Evolutionary conservation across 2,329 filamentous ascomycete genomes (phyloP), one percentile per base, ranked within the genome.

Genomic region (Colletotrichum sp.): DNA sequence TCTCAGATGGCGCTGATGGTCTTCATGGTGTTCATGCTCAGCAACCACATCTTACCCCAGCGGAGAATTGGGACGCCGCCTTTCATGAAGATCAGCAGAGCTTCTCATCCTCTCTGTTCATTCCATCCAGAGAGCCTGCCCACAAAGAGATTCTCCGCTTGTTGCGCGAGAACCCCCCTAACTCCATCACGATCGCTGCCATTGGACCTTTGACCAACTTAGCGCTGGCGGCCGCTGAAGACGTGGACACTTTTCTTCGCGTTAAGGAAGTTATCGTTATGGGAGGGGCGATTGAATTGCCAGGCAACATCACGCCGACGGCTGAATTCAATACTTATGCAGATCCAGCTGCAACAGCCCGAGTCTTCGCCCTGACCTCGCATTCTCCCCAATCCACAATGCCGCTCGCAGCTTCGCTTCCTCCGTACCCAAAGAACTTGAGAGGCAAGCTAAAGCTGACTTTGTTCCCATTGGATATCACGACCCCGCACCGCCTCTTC

Each of bases 291-390:
- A 91, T 99, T 70, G 89, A 94, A 75, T 86, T 92, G 59, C 90
- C 93, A 67, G 97, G 97, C 79, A 99, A 99, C 84, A 92, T 94
- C 81, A 93, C 92, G 60, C 96, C 97, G 3, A 91, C 93, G 15
- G 95, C 95, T 77, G 97, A 99, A 83, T 99, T 99, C 90, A 99
- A 99, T 87, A 94, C 94, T 74, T 98, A 95, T 81, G 96, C 97
- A 74, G 97, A 99, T 83, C 89, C 94, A 21, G 90, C 95, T 55
- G 94, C 95, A 32, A 92, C 94, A 0, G 94, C 95, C 13, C 90
- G 94, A 15, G 90, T 96, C 21, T 96, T 93, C 81, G 94, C 95
- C 8, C 87, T 96, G 78, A 96, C 94, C 0, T 95, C 94, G 2
- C 91, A 89, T 8, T 92, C 87, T 39, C 97, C 97, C 1, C 85